A percentile compares a stretch with the other conserved stretches of the same genome.
Conservation (phyloP, 2,329 filamentous ascomycete genomes). For the Phyllosticta paracitricarpa region DNA sequence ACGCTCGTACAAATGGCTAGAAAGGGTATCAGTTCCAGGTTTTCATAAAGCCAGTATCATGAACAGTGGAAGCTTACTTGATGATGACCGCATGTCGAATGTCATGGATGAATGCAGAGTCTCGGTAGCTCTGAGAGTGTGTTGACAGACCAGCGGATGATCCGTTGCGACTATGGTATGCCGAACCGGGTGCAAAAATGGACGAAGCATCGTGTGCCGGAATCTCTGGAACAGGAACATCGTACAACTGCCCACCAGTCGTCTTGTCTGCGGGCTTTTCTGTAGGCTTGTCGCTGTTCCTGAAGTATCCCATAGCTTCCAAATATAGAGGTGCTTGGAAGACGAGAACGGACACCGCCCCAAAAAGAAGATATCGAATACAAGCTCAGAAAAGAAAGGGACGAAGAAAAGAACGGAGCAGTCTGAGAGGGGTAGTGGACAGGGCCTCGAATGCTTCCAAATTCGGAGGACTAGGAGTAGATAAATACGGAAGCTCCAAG, state of each 20-base stretch:
- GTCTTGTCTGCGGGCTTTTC: background rate
- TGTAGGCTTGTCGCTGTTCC: background rate
- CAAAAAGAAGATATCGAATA: background rate
- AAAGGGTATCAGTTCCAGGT: background rate
- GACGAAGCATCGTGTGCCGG: background rate
- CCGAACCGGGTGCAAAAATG: background rate
- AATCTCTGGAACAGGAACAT: background rate
- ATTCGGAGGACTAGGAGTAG: background rate
- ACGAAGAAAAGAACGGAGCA: background rate
- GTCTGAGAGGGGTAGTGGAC: background rate
- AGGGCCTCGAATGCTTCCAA: background rate
- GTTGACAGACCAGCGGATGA: background rate
- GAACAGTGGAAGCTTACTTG: background rate
- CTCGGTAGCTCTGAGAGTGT: constrained; percentile 1
- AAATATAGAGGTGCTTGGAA: background rate
- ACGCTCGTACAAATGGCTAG: constrained; percentile 5
- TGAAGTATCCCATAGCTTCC: background rate
- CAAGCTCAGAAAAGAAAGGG: background rate
- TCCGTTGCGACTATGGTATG: constrained; percentile 5
- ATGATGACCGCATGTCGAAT: constrained; percentile 9
- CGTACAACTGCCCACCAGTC: background rate
- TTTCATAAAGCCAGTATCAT: background rate
- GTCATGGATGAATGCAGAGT: constrained; percentile 7
- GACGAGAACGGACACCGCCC: background rate
- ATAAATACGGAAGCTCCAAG: background rate